Evolutionary conservation across 2,329 filamentous ascomycete genomes (phyloP).

Genomic region (Aspergillus terreus): DNA sequence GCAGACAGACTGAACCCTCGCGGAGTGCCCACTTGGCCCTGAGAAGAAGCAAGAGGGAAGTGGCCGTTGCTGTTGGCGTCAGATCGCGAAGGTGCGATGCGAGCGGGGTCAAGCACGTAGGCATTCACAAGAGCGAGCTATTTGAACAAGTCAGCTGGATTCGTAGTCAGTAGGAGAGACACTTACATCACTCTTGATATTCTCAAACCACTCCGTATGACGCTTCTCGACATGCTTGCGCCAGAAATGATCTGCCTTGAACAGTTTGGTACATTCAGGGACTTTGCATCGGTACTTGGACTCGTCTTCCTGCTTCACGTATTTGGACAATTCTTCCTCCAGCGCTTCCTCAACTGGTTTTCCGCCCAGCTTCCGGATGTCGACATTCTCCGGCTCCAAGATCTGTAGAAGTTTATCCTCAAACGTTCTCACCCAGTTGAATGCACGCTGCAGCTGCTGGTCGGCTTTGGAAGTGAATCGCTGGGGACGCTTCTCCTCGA

Average conservation of each 20-base stretch:
- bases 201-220: conserved; percentile 81
- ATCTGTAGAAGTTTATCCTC: conserved; percentile 95
- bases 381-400: conserved; percentile 81
- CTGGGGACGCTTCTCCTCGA: conserved; percentile 69
- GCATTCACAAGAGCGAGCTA: conserved; percentile 87
- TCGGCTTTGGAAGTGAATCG: conserved; percentile 72
- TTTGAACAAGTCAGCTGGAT: conserved; percentile 28
- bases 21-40: conserved; percentile 76
- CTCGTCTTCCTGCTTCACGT: conserved; percentile 95
- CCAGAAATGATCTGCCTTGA: conserved; percentile 98
- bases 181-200: conserved; percentile 77
- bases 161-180: not conserved
- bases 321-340: conserved; percentile 79
- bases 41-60: conserved; percentile 76
- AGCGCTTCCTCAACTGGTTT: conserved; percentile 81
- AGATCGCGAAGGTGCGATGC: conserved; percentile 88
- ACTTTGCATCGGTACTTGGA: conserved; percentile 96
- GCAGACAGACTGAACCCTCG: conserved; percentile 85
- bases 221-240: conserved; percentile 97
- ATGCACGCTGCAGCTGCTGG: conserved; percentile 88
- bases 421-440: conserved; percentile 98
- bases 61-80: conserved; percentile 95
- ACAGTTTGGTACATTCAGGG: conserved; percentile 91
- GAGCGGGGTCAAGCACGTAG: conserved; percentile 89
- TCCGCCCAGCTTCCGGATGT: conserved; percentile 86